Evolutionary conservation across 192 early-diverging fungal genomes (phyloP).

Genomic region (Linnemannia zychae): DNA sequence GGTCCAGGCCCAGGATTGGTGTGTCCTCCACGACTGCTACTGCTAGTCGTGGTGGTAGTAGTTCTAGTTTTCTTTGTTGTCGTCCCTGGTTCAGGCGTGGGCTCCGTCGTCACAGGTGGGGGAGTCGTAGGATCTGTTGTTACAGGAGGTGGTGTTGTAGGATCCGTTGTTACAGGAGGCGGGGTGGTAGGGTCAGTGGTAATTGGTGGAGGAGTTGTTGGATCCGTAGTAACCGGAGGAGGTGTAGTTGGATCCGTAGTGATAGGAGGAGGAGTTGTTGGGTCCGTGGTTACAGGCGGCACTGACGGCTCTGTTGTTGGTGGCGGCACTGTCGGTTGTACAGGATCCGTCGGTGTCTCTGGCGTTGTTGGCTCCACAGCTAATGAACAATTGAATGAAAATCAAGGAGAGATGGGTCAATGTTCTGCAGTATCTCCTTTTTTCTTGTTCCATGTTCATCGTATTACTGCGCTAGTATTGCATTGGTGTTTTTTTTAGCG

Average conservation of each 20-base stretch:
- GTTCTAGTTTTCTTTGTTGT: neutral
- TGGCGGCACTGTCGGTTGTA: neutral
- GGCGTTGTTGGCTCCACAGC: neutral
- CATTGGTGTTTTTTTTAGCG: neutral
- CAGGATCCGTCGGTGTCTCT: neutral
- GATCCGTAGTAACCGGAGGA: neutral
- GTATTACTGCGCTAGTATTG: neutral
- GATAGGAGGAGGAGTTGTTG: neutral
- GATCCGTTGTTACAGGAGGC: neutral
- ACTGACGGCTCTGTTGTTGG: neutral
- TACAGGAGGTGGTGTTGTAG: neutral
- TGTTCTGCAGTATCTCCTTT: neutral
- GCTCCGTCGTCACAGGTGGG: neutral
- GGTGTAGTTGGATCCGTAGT: constrained; percentile 1
- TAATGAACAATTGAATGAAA: neutral
- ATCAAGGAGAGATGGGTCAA: neutral
- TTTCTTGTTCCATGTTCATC: neutral
- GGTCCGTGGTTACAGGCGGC: constrained; percentile 1
- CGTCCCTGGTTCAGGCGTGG: neutral
- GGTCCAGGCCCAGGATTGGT: neutral
- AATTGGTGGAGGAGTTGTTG: neutral
- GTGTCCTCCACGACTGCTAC: neutral
- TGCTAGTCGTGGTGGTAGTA: neutral
- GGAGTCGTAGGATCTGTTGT: neutral
- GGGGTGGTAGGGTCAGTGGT: neutral